phyloP scores from a whole-genome alignment of 176 grass and related monocot species.

The Bothriochloa decipiens region DNA sequence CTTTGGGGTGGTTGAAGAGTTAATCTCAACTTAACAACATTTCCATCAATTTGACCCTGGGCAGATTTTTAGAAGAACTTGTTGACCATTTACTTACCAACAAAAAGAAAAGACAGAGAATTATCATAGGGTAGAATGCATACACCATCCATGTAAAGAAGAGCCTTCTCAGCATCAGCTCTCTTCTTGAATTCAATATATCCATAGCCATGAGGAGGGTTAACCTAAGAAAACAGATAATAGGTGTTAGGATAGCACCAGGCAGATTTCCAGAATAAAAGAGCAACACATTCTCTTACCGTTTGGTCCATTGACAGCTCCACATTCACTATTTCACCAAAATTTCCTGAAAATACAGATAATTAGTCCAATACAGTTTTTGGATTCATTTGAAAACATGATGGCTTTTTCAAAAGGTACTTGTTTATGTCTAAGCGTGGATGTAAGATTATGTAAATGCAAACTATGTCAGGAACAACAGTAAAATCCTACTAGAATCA shows the following conservation, averaged over 20 bases:
- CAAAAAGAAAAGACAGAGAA: neutral
- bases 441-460: neutral
- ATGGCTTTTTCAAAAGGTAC: neutral
- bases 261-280: conserved; percentile 12
- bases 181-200: conserved; percentile 96
- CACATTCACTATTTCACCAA: conserved; percentile 90
- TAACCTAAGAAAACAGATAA: conserved; percentile 64
- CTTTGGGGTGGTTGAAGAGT: conserved; percentile 80
- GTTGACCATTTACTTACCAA: neutral
- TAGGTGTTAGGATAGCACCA: neutral
- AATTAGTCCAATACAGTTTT: conserved; percentile 18
- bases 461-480: neutral
- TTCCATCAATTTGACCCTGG: conserved; percentile 98
- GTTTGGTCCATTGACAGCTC: conserved; percentile 87
- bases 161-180: conserved; percentile 97
- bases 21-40: conserved; percentile 84
- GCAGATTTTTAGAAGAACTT: conserved; percentile 2
- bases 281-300: conserved; percentile 53
- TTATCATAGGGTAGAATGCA: conserved; percentile 37
- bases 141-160: conserved; percentile 99
- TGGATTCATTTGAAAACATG: neutral
- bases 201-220: conserved; percentile 98
- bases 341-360: conserved; percentile 66
- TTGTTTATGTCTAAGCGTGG: neutral
- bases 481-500: neutral